Base-by-base conservation (phyloP, 306 rosid genomes). In the Acacia crassicarpa region DNA sequence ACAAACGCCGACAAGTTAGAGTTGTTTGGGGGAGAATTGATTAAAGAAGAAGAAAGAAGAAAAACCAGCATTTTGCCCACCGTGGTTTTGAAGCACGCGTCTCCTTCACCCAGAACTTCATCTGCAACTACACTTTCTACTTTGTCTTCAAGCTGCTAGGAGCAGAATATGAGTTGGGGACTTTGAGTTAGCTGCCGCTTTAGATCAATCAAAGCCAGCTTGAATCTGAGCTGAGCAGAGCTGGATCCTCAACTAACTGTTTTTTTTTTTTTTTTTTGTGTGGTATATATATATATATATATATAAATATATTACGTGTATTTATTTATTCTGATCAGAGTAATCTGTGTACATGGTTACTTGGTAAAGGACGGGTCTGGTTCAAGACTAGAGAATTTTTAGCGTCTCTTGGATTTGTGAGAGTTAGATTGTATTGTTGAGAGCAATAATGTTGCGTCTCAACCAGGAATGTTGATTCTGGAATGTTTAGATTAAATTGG, bases 81-180 rank as follows among this genome's bases (percentile, higher is more conserved):
- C 2, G 97, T 95, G 22, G 82, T 86, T 30, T 81, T 95, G 87
- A 95, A 91, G 86, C 91, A 89, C 25, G 83, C 87, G 1, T 91
- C 92, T 9, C 89, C 94, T 0, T 91, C 99, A 0, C 93, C 95
- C 30, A 93, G 98, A 82, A 93, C 98, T 65, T 93, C 99, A 20
- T 93, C 95, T 1, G 98, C 97, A 8, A 93, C 99, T 27, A 91
- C 98, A 4, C 78, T 91, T 5, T 95, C 99, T 14, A 80, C 89
- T 43, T 54, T 86, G 17, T 95, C 97, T n/a, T 95, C 94, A 5
- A 85, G 84, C 66, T 81, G 85, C 75, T 86, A 74, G 73, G 16
- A 10, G 30, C 10, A n/a, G 22, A n/a, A 8, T 2, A 54, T 54
- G 78, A 56, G n/a, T 72, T 85, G 84, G 77, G 80, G 63, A 78